Evolutionary conservation across 2,329 filamentous ascomycete species (phyloP).

Genomic region (Colletotrichum cordylinicola): DNA sequence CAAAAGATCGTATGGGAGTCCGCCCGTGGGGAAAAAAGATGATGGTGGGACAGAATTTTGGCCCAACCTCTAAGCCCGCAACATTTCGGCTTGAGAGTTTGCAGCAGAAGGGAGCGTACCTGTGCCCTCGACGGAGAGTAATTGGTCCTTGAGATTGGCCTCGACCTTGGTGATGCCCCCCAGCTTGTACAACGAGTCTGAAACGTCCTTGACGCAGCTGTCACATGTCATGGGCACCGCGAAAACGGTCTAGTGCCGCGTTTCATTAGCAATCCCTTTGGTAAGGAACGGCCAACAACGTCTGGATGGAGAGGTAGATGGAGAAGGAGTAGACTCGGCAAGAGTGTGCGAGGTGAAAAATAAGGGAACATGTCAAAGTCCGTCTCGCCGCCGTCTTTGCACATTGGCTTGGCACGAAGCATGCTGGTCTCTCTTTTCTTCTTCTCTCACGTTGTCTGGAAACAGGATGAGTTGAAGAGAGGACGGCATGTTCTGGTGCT

Average conservation of each 20-base stretch:
- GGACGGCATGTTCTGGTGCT: neutral
- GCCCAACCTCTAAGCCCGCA: neutral
- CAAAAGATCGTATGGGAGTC: neutral
- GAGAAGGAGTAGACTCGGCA: neutral
- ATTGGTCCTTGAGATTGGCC: constrained; percentile 80
- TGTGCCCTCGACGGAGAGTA: constrained; percentile 86
- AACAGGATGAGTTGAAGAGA: neutral
- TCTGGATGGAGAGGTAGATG: neutral
- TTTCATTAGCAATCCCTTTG: constrained; percentile 37
- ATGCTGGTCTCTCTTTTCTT: neutral
- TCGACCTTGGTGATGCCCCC: constrained; percentile 83
- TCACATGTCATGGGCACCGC: constrained; percentile 94
- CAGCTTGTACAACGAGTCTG: constrained; percentile 77
- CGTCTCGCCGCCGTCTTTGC: neutral
- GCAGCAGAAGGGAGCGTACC: constrained; percentile 47
- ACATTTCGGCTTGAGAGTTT: constrained; percentile 4
- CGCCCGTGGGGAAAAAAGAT: neutral
- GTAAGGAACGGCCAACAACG: neutral
- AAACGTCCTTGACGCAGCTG: constrained; percentile 85
- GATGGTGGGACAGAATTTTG: neutral
- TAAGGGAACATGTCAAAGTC: neutral
- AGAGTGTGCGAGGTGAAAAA: neutral
- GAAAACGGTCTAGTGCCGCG: constrained; percentile 77
- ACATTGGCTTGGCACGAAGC: neutral
- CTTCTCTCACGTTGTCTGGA: neutral